Evolutionary conservation across 83 land plant species (phyloP), one percentile per base, ranked within the genome.

Genomic region (Isoetes engelmannii): DNA sequence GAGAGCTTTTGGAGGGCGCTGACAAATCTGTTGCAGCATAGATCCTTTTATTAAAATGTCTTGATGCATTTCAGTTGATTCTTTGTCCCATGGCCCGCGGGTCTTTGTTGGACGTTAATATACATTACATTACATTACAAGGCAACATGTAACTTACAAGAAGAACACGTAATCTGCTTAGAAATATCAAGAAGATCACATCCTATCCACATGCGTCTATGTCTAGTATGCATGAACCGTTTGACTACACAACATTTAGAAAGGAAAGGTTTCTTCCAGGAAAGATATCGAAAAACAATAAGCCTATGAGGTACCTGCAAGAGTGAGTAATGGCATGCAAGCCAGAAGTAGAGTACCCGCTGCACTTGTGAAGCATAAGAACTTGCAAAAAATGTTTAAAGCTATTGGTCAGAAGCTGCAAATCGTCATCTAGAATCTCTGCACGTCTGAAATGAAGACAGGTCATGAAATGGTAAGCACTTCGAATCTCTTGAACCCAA

Each of bases 301-400:
- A 50, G 53, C 20, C 20, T 9, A 57, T 44, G 66, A 59, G 48
- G 18, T 82, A 87, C 91, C 82, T 87, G 91, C 91, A 87, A 6
- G 66, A 57, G 45, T 76, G 75, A 18, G 78, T 73, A 7, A 87
- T 54, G 7, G 67, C 69, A 0, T 71, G 45, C 18, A 87, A 73
- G 4, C 86, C 91, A 47, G 76, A 80, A 2, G 91, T 87, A 4
- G 89, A 83, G 50, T 82, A 85, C 2, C 91, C 91, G 6, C 79
- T 80, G 63, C 91, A 87, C 47, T 76, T 82, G 45, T 85, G 84
- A 8, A 87, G 74, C 72, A 74, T 85, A 9, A 87, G 70, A 1
- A 61, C 51, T 65, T 49, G 63, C 4, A 87, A 72, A 10, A 65
- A 71, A 55, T 47, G 67, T 9, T 87, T 85, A 3, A 78, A 69